Evolutionary conservation across 2,329 filamentous ascomycete genomes (phyloP), one percentile per base, ranked within the genome.

Genomic region (Nemania diffusa): DNA sequence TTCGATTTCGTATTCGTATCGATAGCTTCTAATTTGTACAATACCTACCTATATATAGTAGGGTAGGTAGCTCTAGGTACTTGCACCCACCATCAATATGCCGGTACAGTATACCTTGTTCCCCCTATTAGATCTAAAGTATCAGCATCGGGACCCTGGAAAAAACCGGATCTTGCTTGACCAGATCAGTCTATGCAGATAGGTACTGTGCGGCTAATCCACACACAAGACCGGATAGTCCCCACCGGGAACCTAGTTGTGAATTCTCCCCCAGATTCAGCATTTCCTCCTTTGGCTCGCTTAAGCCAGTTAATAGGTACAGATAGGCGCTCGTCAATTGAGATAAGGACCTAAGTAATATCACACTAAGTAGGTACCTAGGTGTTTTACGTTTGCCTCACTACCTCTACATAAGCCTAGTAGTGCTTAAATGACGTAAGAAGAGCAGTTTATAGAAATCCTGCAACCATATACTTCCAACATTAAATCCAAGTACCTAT

Each of bases 1-100:
- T 24, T 46, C 13, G 26, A 20, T 40, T 62, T 66, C 64, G 64
- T 66, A 66, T 66, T 66, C 64, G 64, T 66, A 66, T 66, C 27
- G 29, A 44, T 27, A 13, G 17, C 15, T 32, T n/a, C 44, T 9
- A 26, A 29, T 51, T 22, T 15, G 46, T 27, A 46, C 27, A 4
- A 11, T 15, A 17, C 22, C 48, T 20, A 51, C 8, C 4, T 51
- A 27, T 13, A 9, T 46, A 46, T 20, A 22, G n/a, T n/a, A n/a
- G n/a, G n/a, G n/a, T n/a, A n/a, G n/a, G n/a, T n/a, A n/a, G n/a
- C n/a, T n/a, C n/a, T 46, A 20, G 3, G 27, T 46, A 26, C 15
- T n/a, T n/a, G 7, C n/a, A 34, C 48, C 26, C 42, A 15, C 5
- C 15, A 40, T 40, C 32, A 9, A 34, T 11, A 34, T 11, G 6